Evolutionary conservation across 257 asterid species (phyloP).

Genomic region (Avicennia marina): DNA sequence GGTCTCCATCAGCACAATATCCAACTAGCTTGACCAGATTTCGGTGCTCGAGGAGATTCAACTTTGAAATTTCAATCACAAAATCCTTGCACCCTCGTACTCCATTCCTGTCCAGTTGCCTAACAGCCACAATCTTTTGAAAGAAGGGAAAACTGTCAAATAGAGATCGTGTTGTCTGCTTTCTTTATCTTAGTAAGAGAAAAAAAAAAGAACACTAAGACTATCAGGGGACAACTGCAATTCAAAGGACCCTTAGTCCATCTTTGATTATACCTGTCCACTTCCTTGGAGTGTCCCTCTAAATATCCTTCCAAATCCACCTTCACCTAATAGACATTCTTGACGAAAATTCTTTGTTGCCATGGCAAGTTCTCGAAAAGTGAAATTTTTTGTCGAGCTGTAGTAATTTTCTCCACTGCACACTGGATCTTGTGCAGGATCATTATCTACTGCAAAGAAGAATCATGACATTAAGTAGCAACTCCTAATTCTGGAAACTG

Average conservation of each 20-base stretch:
- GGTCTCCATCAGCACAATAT: slow-evolving; percentile 97
- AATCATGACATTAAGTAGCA: neutral
- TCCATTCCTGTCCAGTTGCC: slow-evolving; percentile 83
- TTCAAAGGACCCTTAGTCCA: neutral
- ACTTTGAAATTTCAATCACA: slow-evolving; percentile 47
- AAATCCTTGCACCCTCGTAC: slow-evolving; percentile 69
- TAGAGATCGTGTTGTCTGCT: neutral
- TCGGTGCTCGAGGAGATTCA: slow-evolving; percentile 72
- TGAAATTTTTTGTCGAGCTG: slow-evolving; percentile 34
- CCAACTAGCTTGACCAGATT: slow-evolving; percentile 73
- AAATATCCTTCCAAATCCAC: slow-evolving; percentile 52
- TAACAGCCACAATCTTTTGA: slow-evolving; percentile 61
- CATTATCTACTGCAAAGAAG: slow-evolving; percentile 14
- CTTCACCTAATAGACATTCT: slow-evolving; percentile 56
- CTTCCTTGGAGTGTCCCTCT: slow-evolving; percentile 44
- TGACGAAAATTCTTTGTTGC: slow-evolving; percentile 66
- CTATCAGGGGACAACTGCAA: neutral
- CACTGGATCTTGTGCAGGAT: neutral
- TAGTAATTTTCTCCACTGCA: slow-evolving; percentile 10
- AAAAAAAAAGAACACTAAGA: neutral
- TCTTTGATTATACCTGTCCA: slow-evolving; percentile 36
- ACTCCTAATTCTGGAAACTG: no score
- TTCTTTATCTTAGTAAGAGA: neutral
- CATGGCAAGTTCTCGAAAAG: slow-evolving; percentile 65
- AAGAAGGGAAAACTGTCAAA: neutral